Evolutionary conservation across 1,284 basidiomycete species (phyloP).

Genomic region (Trichosporon coremiiforme): DNA sequence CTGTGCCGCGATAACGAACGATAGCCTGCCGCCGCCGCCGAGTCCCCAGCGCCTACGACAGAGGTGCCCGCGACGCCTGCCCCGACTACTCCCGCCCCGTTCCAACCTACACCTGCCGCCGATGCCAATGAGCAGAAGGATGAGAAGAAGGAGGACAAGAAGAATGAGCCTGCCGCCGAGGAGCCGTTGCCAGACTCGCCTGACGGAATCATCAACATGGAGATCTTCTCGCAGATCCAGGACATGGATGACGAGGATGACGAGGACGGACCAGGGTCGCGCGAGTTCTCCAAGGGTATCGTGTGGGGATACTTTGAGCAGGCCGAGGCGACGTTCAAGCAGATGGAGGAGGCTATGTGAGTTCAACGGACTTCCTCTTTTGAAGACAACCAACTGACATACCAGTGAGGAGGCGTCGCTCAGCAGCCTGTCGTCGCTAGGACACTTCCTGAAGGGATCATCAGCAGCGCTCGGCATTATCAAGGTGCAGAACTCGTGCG

Average conservation of each 20-base stretch:
- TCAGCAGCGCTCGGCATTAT: slow-evolving; percentile 84
- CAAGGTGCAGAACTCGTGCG: slow-evolving; percentile 78
- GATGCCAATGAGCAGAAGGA: slow-evolving; percentile 3
- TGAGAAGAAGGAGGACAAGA: background rate
- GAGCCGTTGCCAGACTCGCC: slow-evolving; percentile 34
- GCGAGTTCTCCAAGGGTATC: slow-evolving; percentile 76
- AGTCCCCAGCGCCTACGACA: background rate
- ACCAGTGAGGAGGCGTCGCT: slow-evolving; percentile 30
- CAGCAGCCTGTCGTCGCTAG: slow-evolving; percentile 68
- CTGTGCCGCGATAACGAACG: background rate
- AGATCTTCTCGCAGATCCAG: slow-evolving; percentile 79
- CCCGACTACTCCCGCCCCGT: slow-evolving; percentile 12
- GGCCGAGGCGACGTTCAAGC: slow-evolving; percentile 69
- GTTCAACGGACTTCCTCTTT: slow-evolving; percentile 48
- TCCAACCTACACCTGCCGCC: slow-evolving; percentile 4
- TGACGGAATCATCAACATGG: slow-evolving; percentile 67
- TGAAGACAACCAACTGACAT: slow-evolving; percentile 12
- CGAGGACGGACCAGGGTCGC: slow-evolving; percentile 58
- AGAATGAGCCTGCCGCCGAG: slow-evolving; percentile 7
- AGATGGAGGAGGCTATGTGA: slow-evolving; percentile 79
- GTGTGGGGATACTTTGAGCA: slow-evolving; percentile 78
- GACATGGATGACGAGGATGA: slow-evolving; percentile 79
- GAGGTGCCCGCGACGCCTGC: slow-evolving; percentile 7
- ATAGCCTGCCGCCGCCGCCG: background rate
- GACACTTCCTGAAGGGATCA: slow-evolving; percentile 93